These are phyloP conservation scores for Trichocomaceae sp. DNA, from an alignment of 2,329 filamentous ascomycete species.

Conservation along the genomic window DNA sequence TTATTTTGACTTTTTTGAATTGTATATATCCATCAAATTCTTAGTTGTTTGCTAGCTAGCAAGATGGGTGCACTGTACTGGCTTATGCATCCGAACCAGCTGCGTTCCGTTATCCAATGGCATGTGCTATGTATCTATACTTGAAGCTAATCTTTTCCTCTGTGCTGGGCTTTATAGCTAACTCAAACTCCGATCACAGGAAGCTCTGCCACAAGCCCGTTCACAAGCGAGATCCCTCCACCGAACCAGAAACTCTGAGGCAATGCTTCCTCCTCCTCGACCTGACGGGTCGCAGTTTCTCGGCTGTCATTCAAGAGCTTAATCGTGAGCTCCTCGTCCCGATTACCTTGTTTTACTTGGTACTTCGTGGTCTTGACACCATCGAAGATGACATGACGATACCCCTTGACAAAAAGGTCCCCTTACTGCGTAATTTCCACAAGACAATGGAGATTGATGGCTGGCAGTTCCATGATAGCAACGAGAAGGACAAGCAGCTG, in stretches of 20 bases:
- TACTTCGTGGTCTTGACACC: slow-evolving; percentile 89
- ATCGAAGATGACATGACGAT: slow-evolving; percentile 98
- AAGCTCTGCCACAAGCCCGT: slow-evolving; percentile 95
- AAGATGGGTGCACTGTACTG: too few species aligned
- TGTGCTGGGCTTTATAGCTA: too few species aligned
- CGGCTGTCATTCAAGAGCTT: slow-evolving; percentile 87
- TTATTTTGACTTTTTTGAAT: too few species aligned
- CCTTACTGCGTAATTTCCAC: slow-evolving; percentile 76
- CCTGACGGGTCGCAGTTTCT: slow-evolving; percentile 86
- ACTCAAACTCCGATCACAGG: slow-evolving; percentile 50
- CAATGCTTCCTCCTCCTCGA: slow-evolving; percentile 86
- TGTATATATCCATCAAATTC: too few species aligned
- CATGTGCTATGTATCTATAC: too few species aligned
- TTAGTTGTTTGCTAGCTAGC: too few species aligned
- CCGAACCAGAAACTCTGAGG: slow-evolving; percentile 66
- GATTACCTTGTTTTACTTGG: slow-evolving; percentile 84
- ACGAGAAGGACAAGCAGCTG: slow-evolving; percentile 89
- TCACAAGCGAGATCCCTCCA: slow-evolving; percentile 68
- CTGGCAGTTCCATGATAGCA: slow-evolving; percentile 82
- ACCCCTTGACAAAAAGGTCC: slow-evolving; percentile 73
- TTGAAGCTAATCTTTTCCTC: too few species aligned
- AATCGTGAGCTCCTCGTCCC: slow-evolving; percentile 89
- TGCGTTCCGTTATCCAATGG: too few species aligned
- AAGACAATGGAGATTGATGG: slow-evolving; percentile 70
- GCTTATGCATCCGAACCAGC: too few species aligned